Evolutionary conservation across 495 filamentous ascomycete genomes (phyloP).

Genomic region (Aspergillus avenaceus): DNA sequence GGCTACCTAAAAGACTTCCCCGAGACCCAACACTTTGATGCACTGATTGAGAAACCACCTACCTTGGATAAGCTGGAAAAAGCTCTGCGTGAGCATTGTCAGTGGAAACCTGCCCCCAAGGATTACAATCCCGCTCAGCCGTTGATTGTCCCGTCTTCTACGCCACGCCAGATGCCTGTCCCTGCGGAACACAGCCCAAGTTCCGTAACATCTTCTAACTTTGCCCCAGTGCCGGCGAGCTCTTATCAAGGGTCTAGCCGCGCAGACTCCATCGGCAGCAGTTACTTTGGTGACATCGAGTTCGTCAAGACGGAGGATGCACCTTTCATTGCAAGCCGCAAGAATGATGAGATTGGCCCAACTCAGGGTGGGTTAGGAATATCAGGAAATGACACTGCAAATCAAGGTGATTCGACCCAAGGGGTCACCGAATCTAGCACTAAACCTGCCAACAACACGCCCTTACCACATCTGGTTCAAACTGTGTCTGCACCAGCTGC

Average conservation of each 20-base stretch:
- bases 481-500: constrained; percentile 65
- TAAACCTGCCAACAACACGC: constrained; percentile 27
- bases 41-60: constrained; percentile 91
- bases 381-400: constrained; percentile 38
- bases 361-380: constrained; percentile 67
- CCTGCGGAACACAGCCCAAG: constrained; percentile 77
- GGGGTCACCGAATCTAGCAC: constrained; percentile 23
- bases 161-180: constrained; percentile 55
- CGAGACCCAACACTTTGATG: constrained; percentile 90
- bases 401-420: constrained; percentile 3
- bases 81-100: constrained; percentile 76
- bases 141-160: constrained; percentile 56
- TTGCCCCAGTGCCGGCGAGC: constrained; percentile 61
- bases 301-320: constrained; percentile 74
- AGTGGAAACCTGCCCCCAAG: constrained; percentile 78
- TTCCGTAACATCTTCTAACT: constrained; percentile 74
- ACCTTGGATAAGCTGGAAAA: constrained; percentile 85
- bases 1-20: constrained; percentile 95
- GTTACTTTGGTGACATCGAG: constrained; percentile 80
- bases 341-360: constrained; percentile 70
- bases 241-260: constrained; percentile 74
- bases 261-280: constrained; percentile 82
- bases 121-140: constrained; percentile 42
- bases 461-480: constrained; percentile 52
- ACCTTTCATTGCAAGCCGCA: constrained; percentile 68